Percentiles rank a stretch among this genome's conserved stretches.
Conservation (phyloP, 1,284 basidiomycete species). For the Leccinum ponderosum region DNA sequence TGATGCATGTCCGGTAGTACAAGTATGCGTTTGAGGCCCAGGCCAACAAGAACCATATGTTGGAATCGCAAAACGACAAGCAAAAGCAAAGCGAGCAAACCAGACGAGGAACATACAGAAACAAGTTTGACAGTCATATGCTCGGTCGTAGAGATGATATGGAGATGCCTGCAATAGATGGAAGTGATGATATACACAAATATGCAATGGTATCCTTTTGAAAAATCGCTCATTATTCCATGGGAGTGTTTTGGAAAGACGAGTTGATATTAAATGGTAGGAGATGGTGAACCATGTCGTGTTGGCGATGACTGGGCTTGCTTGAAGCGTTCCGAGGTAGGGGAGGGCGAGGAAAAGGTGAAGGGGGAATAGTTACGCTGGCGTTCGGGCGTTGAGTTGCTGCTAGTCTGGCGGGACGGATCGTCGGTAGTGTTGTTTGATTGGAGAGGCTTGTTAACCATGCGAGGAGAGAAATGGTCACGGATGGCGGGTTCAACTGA, state of each 20-base stretch:
- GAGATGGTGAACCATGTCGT: background rate
- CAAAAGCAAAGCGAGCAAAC: constrained; percentile 30
- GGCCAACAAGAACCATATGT: constrained; percentile 26
- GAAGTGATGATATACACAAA: constrained; percentile 37
- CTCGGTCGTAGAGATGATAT: constrained; percentile 26
- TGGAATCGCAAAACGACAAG: constrained; percentile 32
- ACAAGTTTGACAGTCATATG: constrained; percentile 25
- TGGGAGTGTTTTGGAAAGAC: background rate
- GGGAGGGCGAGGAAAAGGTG: constrained; percentile 72
- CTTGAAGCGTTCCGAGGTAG: constrained; percentile 52
- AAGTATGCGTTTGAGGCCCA: constrained; percentile 29
- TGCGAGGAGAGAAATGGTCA: constrained; percentile 50
- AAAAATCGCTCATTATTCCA: constrained; percentile 12
- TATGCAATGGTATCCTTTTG: constrained; percentile 34
- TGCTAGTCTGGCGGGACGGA: constrained; percentile 30
- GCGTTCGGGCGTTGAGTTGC: constrained; percentile 69
- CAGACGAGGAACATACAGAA: constrained; percentile 24
- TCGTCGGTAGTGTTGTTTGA: constrained; percentile 21
- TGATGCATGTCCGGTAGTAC: constrained; percentile 35
- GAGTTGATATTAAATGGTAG: background rate
- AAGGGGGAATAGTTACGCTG: constrained; percentile 70
- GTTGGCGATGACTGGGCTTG: constrained; percentile 30
- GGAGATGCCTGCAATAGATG: constrained; percentile 34
- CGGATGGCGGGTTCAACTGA: constrained; percentile 53
- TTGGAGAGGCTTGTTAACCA: constrained; percentile 18